Base-by-base conservation (phyloP, 2,329 filamentous ascomycete genomes). In the Trematosphaeria pertusa region DNA sequence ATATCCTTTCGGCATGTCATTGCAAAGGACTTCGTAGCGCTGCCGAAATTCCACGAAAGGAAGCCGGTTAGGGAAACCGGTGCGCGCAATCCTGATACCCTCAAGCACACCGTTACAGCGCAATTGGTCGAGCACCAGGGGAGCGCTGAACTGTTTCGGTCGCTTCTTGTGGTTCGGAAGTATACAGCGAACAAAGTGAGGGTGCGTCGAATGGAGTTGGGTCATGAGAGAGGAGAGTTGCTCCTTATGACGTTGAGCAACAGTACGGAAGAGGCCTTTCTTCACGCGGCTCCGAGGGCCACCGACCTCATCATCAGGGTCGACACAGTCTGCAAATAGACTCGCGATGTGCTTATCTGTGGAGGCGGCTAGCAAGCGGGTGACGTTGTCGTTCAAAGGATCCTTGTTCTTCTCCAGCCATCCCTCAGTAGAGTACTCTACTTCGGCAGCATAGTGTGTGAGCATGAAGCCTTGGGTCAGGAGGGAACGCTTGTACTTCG, bases 361-460 rank as follows among this genome's bases (percentile, higher is more conserved):
- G 1, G 95, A 99, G 11, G 82, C 80, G 28, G 92, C 89, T 26
- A 99, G 81, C 6, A 99, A 81, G 17, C 91, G 85, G 0, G 95
- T 99, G 52, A 99, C 82, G 54, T 97, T 99, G 79, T 99, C 95
- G 63, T 97, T 97, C 35, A 99, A 74, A 1, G 94, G 95, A 64
- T 99, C 94, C 71, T 99, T 99, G 79, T 99, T 99, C 81, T 97
- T 99, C 72, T 97, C 93, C 24, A 99, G 77, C 94, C 94, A 99
- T 47, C 89, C 89, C 46, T 93, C 85, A 0, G 94, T 99, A 0
- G 88, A 91, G 70, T 99, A 99, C 71, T 99, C 95, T 2, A 99
- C 94, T 71, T 97, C 94, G 19, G 94, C 92, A 18, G 94, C 94
- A 66, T 99, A 99, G 69, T 99, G 94, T 0, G 94, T 99, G 15